Evolutionary conservation across 2,329 filamentous ascomycete species (phyloP).

Genomic region (Meredithiella fracta): DNA sequence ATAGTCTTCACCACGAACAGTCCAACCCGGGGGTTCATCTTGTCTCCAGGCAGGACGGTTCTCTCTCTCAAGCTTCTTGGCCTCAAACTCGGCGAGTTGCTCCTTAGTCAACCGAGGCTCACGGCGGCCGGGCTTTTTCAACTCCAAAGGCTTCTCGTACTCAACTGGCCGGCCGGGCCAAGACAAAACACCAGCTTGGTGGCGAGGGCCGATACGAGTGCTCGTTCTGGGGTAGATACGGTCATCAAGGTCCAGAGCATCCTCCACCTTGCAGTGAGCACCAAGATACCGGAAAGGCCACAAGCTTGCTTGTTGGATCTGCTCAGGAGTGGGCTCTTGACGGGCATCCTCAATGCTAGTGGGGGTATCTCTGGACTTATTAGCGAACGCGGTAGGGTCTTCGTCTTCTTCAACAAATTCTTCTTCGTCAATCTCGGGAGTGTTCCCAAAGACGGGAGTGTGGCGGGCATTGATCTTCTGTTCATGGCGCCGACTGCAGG

Average conservation of each 20-base stretch:
- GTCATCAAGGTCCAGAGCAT: slow-evolving; percentile 92
- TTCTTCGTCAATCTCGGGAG: slow-evolving; percentile 50
- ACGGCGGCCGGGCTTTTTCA: slow-evolving; percentile 69
- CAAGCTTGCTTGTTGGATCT: slow-evolving; percentile 79
- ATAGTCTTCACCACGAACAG: slow-evolving; percentile 66
- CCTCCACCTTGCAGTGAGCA: slow-evolving; percentile 87
- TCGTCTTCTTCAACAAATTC: slow-evolving; percentile 63
- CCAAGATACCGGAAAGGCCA: slow-evolving; percentile 96
- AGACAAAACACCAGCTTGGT: slow-evolving; percentile 69
- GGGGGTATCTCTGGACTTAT: slow-evolving; percentile 18
- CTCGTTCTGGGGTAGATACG: slow-evolving; percentile 92
- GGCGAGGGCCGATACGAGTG: slow-evolving; percentile 75
- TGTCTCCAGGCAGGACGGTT: slow-evolving; percentile 85
- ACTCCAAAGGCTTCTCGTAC: slow-evolving; percentile 74
- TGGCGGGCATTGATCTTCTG: slow-evolving; percentile 78
- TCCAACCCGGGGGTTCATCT: slow-evolving; percentile 77
- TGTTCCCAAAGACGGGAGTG: slow-evolving; percentile 42
- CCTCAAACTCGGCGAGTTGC: slow-evolving; percentile 59
- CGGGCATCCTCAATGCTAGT: slow-evolving; percentile 35
- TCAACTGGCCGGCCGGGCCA: slow-evolving; percentile 84
- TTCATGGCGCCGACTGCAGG: slow-evolving; percentile 91
- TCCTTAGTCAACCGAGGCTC: slow-evolving; percentile 67
- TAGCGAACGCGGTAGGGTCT: slow-evolving; percentile 45
- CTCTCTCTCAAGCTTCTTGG: slow-evolving; percentile 61
- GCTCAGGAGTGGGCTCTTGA: slow-evolving; percentile 56